Evolutionary conservation across 208 protist species (phyloP), one percentile per base, ranked within the genome.

Genomic region (Wallacemonas sp.): DNA sequence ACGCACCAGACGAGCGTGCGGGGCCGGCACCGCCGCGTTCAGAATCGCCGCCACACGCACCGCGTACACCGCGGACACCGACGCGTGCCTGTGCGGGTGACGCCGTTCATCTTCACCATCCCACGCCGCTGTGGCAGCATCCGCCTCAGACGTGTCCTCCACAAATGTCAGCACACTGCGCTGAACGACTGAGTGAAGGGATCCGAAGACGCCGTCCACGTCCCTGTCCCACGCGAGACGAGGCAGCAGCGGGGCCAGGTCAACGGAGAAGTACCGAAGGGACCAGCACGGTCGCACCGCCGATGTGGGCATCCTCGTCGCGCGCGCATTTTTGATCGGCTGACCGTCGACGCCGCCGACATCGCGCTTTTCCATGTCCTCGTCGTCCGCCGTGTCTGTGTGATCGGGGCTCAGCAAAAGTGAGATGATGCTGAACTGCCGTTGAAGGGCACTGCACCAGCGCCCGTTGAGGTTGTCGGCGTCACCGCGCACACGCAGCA

Each of bases 401-500:
- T 45, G 3, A 41, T 26, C 0, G 31, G 33, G n/a, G 18, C 22
- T 22, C 32, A 28, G 65, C 8, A 87, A 61, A 29, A 84, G 76
- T 0, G 81, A 55, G 12, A 59, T 76, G 38, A 89, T 42, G 44
- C 83, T 84, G n/a, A 89, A 63, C 10, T 41, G 26, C 18, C 79
- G 79, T 65, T 93, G 87, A 41, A 91, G 46, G 61, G 80, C 31
- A 1, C 72, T 72, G 69, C 87, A 93, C 85, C 87, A 93, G 2
- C 38, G 25, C 12, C 78, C 44, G 10, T 64, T 79, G 1, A 93
- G 41, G 41, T 29, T 26, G 0, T 62, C 52, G 3, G 31, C 50
- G 22, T 72, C 70, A 10, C 52, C 66, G 4, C 70, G 48, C 42
- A 75, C 66, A 22, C 52, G 3, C 57, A 50, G 67, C 28, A 52